Conservation (phyloP, 257 asterid species). For the Ophiorrhiza pumila region DNA sequence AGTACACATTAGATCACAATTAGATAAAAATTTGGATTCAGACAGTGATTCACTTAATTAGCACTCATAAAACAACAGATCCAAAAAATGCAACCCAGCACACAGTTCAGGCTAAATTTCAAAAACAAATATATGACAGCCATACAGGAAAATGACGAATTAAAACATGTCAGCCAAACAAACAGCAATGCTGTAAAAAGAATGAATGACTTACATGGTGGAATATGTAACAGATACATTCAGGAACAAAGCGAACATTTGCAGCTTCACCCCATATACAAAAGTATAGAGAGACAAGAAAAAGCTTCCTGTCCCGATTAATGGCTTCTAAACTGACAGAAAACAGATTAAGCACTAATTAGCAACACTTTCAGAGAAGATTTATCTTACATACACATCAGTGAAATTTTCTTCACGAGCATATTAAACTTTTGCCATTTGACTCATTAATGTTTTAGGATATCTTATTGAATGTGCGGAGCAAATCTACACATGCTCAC, state of each 20-base stretch:
- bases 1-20: not conserved
- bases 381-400: not conserved
- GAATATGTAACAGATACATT: slow-evolving; percentile 93
- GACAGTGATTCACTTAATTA: too few relatives aligned
- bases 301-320: slow-evolving; percentile 83
- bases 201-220: slow-evolving; percentile 66
- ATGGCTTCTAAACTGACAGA: slow-evolving; percentile 81
- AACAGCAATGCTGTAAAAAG: not conserved
- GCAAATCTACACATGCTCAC: not conserved
- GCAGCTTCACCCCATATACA: slow-evolving; percentile 99
- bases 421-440: not conserved
- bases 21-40: not conserved
- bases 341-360: slow-evolving; percentile 22
- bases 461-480: not conserved
- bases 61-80: not conserved
- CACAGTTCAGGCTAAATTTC: not conserved
- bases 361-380: slow-evolving; percentile 6
- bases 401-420: not conserved
- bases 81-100: not conserved
- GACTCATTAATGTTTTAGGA: not conserved
- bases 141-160: not conserved
- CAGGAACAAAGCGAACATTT: slow-evolving; percentile 93
- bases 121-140: not conserved
- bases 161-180: not conserved
- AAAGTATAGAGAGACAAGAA: slow-evolving; percentile 71